These are phyloP conservation scores for Vigna trinervia DNA, from an alignment of 306 rosid genomes.

Conservation along the genomic window DNA sequence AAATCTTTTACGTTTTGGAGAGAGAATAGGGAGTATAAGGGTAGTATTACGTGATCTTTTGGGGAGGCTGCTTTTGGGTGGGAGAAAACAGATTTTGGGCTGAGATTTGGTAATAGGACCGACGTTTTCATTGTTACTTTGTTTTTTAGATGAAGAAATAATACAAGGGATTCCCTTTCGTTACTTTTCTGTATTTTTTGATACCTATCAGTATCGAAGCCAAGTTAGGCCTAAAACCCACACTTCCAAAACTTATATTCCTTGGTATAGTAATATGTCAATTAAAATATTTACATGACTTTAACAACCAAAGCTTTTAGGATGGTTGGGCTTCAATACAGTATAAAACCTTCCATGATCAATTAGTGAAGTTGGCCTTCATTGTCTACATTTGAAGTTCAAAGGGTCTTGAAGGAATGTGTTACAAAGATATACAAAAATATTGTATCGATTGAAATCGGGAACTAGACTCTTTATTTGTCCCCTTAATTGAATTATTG, in stretches of 20 bases:
- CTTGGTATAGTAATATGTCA: conserved; percentile 13
- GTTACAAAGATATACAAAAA: background rate
- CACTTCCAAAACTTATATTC: background rate
- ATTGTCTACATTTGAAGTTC: background rate
- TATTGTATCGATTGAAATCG: background rate
- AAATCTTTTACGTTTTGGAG: too few relatives aligned
- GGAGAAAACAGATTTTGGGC: too few relatives aligned
- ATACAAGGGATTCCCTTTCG: too few relatives aligned
- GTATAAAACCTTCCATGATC: background rate
- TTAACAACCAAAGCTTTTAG: conserved; percentile 25
- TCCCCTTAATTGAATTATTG: background rate
- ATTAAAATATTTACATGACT: conserved; percentile 19
- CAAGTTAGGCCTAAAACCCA: too few relatives aligned
- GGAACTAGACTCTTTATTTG: background rate
- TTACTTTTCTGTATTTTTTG: too few relatives aligned
- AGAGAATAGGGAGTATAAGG: too few relatives aligned
- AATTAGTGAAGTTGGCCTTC: background rate
- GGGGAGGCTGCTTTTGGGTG: too few relatives aligned
- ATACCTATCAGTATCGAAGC: too few relatives aligned
- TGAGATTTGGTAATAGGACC: too few relatives aligned
- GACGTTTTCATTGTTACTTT: too few relatives aligned
- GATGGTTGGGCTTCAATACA: background rate
- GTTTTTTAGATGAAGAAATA: too few relatives aligned
- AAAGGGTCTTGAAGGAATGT: background rate
- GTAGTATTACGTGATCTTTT: too few relatives aligned